phyloP scores from a whole-genome alignment of 768 basidiomycete species.

The Leucocoprinus birnbaumii region DNA sequence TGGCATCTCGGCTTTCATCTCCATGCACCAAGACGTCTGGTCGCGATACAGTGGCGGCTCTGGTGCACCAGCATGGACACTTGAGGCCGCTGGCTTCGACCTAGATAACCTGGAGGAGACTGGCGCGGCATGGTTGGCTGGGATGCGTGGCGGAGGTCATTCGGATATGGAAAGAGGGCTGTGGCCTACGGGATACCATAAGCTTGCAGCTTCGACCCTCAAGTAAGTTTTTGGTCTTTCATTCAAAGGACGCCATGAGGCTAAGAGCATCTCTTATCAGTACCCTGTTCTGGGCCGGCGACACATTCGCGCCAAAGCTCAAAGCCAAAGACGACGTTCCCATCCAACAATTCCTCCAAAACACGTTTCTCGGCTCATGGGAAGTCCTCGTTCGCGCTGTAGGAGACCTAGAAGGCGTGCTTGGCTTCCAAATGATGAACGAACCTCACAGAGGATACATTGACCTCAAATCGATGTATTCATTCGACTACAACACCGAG shows the following conservation, averaged over 20 bases:
- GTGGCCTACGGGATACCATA: slow-evolving; percentile 95
- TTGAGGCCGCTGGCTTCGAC: slow-evolving; percentile 85
- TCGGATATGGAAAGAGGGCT: slow-evolving; percentile 76
- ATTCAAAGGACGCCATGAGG: not conserved
- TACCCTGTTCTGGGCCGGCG: slow-evolving; percentile 92
- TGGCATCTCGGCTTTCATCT: slow-evolving; percentile 71
- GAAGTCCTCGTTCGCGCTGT: slow-evolving; percentile 63
- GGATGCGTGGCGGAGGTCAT: slow-evolving; percentile 75
- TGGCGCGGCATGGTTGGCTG: slow-evolving; percentile 84
- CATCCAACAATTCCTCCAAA: slow-evolving; percentile 82
- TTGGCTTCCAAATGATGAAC: slow-evolving; percentile 96
- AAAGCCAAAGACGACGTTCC: slow-evolving; percentile 50
- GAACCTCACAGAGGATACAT: slow-evolving; percentile 95
- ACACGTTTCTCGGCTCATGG: slow-evolving; percentile 77
- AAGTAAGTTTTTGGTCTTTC: slow-evolving; percentile 46
- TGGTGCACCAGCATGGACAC: slow-evolving; percentile 95
- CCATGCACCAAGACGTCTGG: slow-evolving; percentile 94
- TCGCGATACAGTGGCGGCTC: slow-evolving; percentile 93
- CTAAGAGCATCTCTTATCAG: slow-evolving; percentile 30
- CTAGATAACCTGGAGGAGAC: slow-evolving; percentile 74
- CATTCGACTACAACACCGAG: slow-evolving; percentile 93
- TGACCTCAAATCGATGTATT: slow-evolving; percentile 73
- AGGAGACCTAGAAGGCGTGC: slow-evolving; percentile 71
- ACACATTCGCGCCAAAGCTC: slow-evolving; percentile 80
- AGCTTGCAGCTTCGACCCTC: slow-evolving; percentile 92